Conservation (phyloP, 257 asterid species). For the Schizonepeta tenuifolia region DNA sequence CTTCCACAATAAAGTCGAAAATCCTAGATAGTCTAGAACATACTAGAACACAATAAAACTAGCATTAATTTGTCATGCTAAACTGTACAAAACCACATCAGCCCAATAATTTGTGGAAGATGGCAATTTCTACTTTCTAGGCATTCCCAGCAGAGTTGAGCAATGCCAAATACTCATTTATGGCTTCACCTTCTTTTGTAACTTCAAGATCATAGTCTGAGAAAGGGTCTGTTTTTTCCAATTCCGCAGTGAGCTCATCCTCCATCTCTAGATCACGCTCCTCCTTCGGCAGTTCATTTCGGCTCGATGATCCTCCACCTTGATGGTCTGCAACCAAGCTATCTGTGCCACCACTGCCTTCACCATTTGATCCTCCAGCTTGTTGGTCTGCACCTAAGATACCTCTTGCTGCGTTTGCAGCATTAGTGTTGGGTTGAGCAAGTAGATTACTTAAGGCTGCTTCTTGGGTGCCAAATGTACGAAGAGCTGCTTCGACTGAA, state of each 20-base stretch:
- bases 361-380: conserved; percentile 29
- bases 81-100: background rate
- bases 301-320: conserved; percentile 40
- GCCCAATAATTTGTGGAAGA: background rate
- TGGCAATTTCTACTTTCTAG: background rate
- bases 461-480: conserved; percentile 49
- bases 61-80: background rate
- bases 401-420: conserved; percentile 29
- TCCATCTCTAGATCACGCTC: conserved; percentile 82
- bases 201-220: conserved; percentile 86
- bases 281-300: background rate
- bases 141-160: conserved; percentile 41
- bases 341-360: conserved; percentile 24
- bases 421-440: conserved; percentile 34
- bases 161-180: conserved; percentile 69
- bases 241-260: conserved; percentile 66
- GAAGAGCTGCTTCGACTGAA: conserved; percentile 65
- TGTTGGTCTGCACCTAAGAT: conserved; percentile 16
- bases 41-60: background rate
- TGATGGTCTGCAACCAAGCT: background rate
- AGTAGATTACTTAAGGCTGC: conserved; percentile 59
- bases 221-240: conserved; percentile 68
- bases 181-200: conserved; percentile 87
- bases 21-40: background rate
- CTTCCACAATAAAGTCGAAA: background rate